Evolutionary conservation across 2,329 filamentous ascomycete species (phyloP).

Genomic region (Zymoseptoria pseudotritici): DNA sequence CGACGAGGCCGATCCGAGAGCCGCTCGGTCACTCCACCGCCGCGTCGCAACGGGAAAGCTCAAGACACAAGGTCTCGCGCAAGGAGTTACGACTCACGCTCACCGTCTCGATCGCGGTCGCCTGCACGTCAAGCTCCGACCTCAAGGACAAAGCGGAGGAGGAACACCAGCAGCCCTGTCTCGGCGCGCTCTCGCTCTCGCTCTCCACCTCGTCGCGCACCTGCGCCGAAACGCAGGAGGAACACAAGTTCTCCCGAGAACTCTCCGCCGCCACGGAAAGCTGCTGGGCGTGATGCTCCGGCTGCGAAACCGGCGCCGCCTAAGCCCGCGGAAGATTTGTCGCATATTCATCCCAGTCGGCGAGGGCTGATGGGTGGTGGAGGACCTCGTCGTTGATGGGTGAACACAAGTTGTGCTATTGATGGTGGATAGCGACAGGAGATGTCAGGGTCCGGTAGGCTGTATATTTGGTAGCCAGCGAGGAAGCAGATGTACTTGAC

Average conservation of each 20-base stretch:
- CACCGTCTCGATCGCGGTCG: conserved; percentile 10
- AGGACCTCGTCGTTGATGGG: conserved; percentile 8
- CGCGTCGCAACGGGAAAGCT: conserved; percentile 10
- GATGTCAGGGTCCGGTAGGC: neutral
- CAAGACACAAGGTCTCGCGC: conserved; percentile 16
- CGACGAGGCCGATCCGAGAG: conserved; percentile 19
- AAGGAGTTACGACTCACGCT: conserved; percentile 20
- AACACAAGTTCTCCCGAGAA: neutral
- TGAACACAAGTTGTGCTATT: neutral
- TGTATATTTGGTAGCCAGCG: neutral
- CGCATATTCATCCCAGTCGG: conserved; percentile 30
- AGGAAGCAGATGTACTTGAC: neutral
- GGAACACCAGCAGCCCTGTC: conserved; percentile 26
- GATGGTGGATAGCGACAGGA: neutral
- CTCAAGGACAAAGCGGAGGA: conserved; percentile 17
- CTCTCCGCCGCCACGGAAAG: neutral
- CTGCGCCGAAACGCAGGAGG: neutral
- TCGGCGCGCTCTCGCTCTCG: conserved; percentile 21
- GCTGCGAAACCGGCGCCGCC: neutral
- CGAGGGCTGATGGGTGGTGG: conserved; percentile 25
- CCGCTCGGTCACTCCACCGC: conserved; percentile 19
- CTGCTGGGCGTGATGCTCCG: neutral
- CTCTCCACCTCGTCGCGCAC: conserved; percentile 10
- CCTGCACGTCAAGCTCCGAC: conserved; percentile 9
- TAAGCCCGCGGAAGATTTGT: conserved; percentile 22